A percentile compares a stretch with the other conserved stretches of the same genome.
phyloP scores from a whole-genome alignment of 306 rosid genomes.

The Pyrus pyrifolia region DNA sequence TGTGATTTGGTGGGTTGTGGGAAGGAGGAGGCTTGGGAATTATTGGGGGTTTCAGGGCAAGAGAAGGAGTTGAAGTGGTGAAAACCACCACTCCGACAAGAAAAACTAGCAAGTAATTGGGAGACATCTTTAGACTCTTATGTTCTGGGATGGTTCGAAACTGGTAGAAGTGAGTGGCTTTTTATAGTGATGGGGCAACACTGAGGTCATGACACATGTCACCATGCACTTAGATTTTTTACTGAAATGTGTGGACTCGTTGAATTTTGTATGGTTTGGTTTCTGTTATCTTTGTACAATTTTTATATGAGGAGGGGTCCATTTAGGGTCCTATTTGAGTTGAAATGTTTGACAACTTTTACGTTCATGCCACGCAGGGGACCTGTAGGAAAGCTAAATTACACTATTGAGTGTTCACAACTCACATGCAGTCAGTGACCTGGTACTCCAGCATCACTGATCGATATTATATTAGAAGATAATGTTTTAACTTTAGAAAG shows the following conservation, averaged over 20 bases:
- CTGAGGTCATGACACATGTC: neutral
- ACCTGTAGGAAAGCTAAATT: neutral
- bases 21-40: neutral
- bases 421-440: neutral
- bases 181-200: slow-evolving; percentile 17
- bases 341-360: neutral
- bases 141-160: neutral
- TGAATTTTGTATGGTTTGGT: neutral
- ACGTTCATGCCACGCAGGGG: neutral
- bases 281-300: neutral
- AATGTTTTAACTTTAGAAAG: neutral
- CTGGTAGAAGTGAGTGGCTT: neutral
- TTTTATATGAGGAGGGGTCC: neutral
- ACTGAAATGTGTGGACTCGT: neutral
- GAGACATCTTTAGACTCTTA: slow-evolving; percentile 12
- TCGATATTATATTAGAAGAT: neutral
- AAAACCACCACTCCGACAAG: slow-evolving; percentile 28
- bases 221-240: neutral
- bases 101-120: slow-evolving; percentile 4
- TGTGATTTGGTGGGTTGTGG: slow-evolving; percentile 1
- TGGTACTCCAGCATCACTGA: neutral
- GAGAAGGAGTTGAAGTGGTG: slow-evolving; percentile 10
- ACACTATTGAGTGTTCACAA: neutral
- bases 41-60: neutral
- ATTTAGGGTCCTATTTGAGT: neutral